A percentile compares a stretch with the other conserved stretches of the same genome.
phyloP scores from a whole-genome alignment of 352 stramenopile species.

The Aphanomyces stellatus region DNA sequence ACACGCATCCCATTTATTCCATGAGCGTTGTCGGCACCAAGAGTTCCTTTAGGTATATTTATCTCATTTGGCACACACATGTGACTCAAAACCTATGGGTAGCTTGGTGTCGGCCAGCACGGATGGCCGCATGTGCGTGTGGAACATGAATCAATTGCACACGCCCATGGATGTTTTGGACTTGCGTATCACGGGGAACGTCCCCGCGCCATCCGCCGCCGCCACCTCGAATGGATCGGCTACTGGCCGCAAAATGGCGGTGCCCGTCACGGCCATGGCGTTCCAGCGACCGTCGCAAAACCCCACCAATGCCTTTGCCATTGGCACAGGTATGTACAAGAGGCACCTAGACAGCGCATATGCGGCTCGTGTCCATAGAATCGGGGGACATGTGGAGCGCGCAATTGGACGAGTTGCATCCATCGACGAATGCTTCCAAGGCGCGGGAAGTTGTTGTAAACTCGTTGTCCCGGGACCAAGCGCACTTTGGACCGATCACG shows the following conservation, averaged over 20 bases:
- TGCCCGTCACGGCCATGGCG: conserved; percentile 71
- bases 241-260: conserved; percentile 80
- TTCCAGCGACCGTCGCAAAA: conserved; percentile 67
- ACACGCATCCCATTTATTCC: conserved; percentile 83
- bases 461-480: conserved; percentile 46
- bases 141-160: conserved; percentile 79
- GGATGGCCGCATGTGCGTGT: conserved; percentile 77
- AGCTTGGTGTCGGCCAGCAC: conserved; percentile 81
- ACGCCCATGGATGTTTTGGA: conserved; percentile 78
- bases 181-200: conserved; percentile 44
- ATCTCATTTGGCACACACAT: background rate
- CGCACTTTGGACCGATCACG: conserved; percentile 77
- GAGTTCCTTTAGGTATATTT: conserved; percentile 57
- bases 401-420: conserved; percentile 13
- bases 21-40: conserved; percentile 79
- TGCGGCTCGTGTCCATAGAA: conserved; percentile 13
- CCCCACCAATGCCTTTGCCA: conserved; percentile 55
- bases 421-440: background rate
- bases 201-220: conserved; percentile 57
- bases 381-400: conserved; percentile 13
- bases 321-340: conserved; percentile 50
- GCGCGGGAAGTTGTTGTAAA: conserved; percentile 62
- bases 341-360: background rate
- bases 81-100: background rate
- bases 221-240: conserved; percentile 45